Base-by-base conservation (phyloP, 1,139 yeast species). In the Blastobotrys elegans region DNA sequence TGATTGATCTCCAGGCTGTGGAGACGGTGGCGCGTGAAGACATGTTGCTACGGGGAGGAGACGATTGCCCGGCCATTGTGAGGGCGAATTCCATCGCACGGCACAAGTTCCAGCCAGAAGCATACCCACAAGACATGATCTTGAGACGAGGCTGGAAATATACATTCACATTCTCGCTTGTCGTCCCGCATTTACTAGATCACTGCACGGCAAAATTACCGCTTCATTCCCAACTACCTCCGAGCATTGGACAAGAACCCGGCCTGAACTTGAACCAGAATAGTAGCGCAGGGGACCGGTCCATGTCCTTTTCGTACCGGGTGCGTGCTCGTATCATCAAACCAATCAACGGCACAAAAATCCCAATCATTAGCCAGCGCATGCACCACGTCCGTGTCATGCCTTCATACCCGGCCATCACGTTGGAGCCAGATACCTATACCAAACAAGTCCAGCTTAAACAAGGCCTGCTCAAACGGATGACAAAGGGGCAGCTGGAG, bases 261-360 rank as follows among this genome's bases (percentile, higher is more conserved):
- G 39, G 22, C 13, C 8, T 5, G 7, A 5, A 5, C 5, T 14
- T 4, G 17, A 16, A 8, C 2, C 17, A 6, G 18, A 40, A 35
- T 20, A 45, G 46, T 17, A 33, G 48, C 13, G n/a, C n/a, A n/a
- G n/a, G n/a, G n/a, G 56, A 53, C 30, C 43, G 45, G 27, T 47
- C 50, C 16, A 47, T 56, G 29, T 36, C 49, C 8, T 44, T 50
- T 14, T 34, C 52, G 21, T 56, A 56, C 38, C 49, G 49, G 10
- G 43, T 56, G 20, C 49, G 58, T 11, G 56, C 56, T 11, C 52
- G 54, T 20, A 27, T 56, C 21, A 33, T 46, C 38, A 49, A 48
- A 36, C 53, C 50, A 3, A 42, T 30, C 8, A 16, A 43, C 5
- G 29, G 29, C 14, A 4, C 14, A n/a, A 41, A 37, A 18, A 44